Evolutionary conservation across 441 rosid species (phyloP).

Genomic region (Manihot esculenta): DNA sequence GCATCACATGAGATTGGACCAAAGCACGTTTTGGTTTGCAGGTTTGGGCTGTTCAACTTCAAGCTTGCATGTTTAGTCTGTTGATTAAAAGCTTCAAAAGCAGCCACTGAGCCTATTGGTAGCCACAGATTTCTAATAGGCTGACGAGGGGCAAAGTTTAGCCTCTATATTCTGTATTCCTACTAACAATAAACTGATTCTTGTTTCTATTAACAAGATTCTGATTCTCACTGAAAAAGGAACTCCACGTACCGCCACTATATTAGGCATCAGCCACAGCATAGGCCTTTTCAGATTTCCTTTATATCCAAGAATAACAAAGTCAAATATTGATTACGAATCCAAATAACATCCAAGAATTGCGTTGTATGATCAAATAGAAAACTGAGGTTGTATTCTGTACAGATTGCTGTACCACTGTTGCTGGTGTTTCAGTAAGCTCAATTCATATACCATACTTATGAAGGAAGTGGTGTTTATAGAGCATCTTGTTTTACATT

Average conservation of each 20-base stretch:
- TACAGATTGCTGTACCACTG: not conserved
- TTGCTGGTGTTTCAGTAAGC: not conserved
- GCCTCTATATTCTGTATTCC: slow-evolving; percentile 4
- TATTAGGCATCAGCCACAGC: not conserved
- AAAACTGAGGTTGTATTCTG: not conserved
- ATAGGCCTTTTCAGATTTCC: not conserved
- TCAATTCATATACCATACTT: not conserved
- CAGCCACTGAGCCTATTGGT: not conserved
- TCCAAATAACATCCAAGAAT: not conserved
- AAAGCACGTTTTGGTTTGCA: not conserved
- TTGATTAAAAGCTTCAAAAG: not conserved
- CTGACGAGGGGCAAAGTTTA: not conserved
- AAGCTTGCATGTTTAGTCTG: not conserved
- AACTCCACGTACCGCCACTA: slow-evolving; percentile 5
- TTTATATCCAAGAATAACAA: not conserved
- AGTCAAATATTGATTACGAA: not conserved
- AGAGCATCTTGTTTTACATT: not conserved
- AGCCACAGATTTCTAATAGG: not conserved
- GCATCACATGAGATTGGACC: not conserved
- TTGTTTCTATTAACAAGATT: slow-evolving; percentile 8
- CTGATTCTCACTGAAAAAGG: slow-evolving; percentile 3
- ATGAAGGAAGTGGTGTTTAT: not conserved
- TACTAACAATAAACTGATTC: slow-evolving; percentile 2
- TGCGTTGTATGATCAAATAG: not conserved
- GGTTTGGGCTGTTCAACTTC: not conserved